phyloP scores from a whole-genome alignment of 2,329 filamentous ascomycete genomes.

The Penicillium sp. region DNA sequence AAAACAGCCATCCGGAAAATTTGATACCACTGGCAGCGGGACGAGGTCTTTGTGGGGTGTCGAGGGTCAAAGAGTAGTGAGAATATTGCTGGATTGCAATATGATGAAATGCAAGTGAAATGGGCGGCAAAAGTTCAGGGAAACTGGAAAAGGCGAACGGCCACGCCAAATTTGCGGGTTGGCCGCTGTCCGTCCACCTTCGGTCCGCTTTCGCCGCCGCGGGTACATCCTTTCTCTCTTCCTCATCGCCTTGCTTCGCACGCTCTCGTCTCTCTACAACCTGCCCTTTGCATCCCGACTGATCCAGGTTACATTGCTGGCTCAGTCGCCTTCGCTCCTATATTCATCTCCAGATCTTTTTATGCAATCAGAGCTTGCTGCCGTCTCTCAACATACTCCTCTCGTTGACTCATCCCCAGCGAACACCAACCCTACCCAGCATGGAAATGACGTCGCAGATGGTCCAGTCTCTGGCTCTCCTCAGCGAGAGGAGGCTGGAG shows the following conservation, averaged over 20 bases:
- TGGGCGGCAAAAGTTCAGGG: no score
- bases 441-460: conserved; percentile 56
- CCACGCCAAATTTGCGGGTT: no score
- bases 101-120: no score
- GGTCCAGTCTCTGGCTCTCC: conserved; percentile 44
- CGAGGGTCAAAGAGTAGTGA: no score
- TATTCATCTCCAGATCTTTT: conserved; percentile 48
- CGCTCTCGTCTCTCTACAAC: conserved; percentile 4
- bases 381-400: conserved; percentile 49
- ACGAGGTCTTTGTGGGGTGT: no score
- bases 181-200: no score
- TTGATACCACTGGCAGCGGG: not conserved
- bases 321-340: conserved; percentile 52
- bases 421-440: conserved; percentile 49
- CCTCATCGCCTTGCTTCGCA: conserved; percentile 11
- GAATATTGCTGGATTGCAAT: no score
- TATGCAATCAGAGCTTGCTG: conserved; percentile 63
- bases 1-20: conserved; percentile 3
- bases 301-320: conserved; percentile 50
- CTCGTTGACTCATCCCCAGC: conserved; percentile 39
- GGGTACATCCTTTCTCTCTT: conserved; percentile 12
- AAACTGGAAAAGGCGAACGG: no score
- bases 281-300: conserved; percentile 39
- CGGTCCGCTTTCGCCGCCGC: no score
- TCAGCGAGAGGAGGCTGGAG: conserved; percentile 41